Base-by-base conservation (phyloP, 1,284 basidiomycete genomes). In the Naganishia liquefaciens region DNA sequence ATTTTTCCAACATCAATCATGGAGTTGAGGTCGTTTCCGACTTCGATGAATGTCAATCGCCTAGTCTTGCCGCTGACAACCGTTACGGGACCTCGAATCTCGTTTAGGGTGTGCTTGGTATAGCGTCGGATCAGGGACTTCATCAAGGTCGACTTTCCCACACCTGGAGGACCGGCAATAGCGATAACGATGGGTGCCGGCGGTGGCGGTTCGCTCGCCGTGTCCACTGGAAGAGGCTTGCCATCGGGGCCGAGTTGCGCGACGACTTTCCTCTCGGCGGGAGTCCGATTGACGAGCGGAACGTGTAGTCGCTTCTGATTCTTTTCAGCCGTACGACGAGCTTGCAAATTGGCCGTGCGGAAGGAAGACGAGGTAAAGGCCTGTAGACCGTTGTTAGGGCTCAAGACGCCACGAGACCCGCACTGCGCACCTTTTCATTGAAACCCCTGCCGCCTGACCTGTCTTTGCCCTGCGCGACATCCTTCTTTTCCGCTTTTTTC, bases 1-100 rank as follows among this genome's bases (percentile, higher is more conserved):
- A 99, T 87, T 79, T 99, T 99, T 65, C 88, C 94, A 71, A 97
- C 84, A 82, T 99, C 96, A 69, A 99, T 91, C 94, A 98, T 98
- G 54, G 92, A 88, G 78, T 95, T 95, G 70, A 99, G 83, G 80
- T 98, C 93, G 76, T 94, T 98, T 73, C 95, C 94, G 81, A 93
- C 98, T 79, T 99, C 96, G 65, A 99, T 84, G 78, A 99, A 94
- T 0, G 95, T 98, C 25, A 99, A 82, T 17, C 96, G 83, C 53
- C 93, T 84, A 73, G 88, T 91, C 83, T 98, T 99, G 58, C 94
- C 82, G 23, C 79, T 88, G 55, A 99, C 90, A n/a, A 99, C 90
- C 0, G 96, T 99, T 47, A 99, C 87, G 1, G 96, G 96, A 0
- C 96, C 96, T 73, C 91, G 89, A 65, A 90, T 88, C 61, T 98